phyloP scores from a whole-genome alignment of 495 filamentous ascomycete genomes.

The Beverwykella pulmonaria region DNA sequence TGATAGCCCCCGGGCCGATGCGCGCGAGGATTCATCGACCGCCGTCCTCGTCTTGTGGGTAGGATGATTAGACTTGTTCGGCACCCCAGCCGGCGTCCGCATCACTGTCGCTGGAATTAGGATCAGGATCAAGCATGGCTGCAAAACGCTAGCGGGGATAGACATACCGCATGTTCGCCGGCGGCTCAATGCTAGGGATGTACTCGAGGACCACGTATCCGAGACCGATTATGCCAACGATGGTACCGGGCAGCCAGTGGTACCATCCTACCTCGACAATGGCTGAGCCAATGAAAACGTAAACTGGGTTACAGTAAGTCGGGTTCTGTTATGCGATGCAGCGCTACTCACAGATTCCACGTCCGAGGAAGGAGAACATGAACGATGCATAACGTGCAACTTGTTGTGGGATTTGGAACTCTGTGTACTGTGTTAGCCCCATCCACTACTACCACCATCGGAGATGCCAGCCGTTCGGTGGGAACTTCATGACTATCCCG shows the following conservation, averaged over 20 bases:
- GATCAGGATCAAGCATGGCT: not conserved
- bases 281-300: constrained; percentile 91
- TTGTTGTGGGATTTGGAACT: constrained; percentile 95
- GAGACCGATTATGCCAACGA: constrained; percentile 46
- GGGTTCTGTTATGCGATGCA: not conserved
- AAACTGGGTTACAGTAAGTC: constrained; percentile 62
- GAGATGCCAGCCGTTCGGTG: not conserved
- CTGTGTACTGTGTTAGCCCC: constrained; percentile 43
- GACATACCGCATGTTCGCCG: constrained; percentile 84
- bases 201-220: constrained; percentile 75
- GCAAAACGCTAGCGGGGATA: not conserved
- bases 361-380: constrained; percentile 95
- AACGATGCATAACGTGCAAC: constrained; percentile 92
- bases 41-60: constrained; percentile 14
- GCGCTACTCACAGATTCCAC: constrained; percentile 84
- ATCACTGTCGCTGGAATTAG: constrained; percentile 52
- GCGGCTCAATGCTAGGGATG: constrained; percentile 94
- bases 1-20: no score
- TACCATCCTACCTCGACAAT: constrained; percentile 63
- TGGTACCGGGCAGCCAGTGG: constrained; percentile 41
- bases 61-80: constrained; percentile 70
- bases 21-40: constrained; percentile 25
- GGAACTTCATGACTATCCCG: no score
- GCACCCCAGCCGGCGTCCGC: constrained; percentile 86
- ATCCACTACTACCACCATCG: not conserved